Evolutionary conservation across 202 grass and related monocot species (phyloP).

Genomic region (Hordeum pubiflorum): DNA sequence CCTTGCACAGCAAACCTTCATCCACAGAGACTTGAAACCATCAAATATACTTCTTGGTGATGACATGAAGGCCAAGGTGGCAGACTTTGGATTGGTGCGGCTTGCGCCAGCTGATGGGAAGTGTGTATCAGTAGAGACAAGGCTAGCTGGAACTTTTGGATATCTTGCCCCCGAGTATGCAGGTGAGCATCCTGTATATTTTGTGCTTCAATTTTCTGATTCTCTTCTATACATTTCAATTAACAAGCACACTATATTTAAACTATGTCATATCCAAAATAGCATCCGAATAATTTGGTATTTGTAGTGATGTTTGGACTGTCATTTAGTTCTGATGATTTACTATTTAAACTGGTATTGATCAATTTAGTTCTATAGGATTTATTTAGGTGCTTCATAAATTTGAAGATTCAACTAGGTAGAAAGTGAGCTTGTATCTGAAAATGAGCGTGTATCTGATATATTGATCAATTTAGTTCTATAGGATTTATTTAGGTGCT

Average conservation of each 20-base stretch:
- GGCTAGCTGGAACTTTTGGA: constrained; percentile 89
- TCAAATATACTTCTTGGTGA: constrained; percentile 93
- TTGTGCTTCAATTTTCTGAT: constrained; percentile 15
- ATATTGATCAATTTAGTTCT: not conserved
- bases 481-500: not conserved
- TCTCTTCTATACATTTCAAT: not conserved
- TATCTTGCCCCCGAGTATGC: constrained; percentile 97
- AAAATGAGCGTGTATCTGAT: too few relatives aligned
- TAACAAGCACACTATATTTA: not conserved
- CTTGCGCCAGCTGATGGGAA: constrained; percentile 88
- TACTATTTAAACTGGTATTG: not conserved
- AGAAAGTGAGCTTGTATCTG: not conserved
- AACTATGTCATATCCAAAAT: not conserved
- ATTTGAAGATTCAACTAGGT: not conserved
- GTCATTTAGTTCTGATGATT: not conserved
- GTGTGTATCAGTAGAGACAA: constrained; percentile 73
- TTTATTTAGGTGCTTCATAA: not conserved
- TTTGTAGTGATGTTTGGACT: not conserved
- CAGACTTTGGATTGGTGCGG: constrained; percentile 86
- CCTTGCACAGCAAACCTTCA: constrained; percentile 92
- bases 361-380: not conserved
- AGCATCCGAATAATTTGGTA: not conserved
- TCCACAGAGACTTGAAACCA: constrained; percentile 94
- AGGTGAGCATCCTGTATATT: constrained; percentile 46
- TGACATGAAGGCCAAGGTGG: constrained; percentile 98